Conservation (phyloP, 2,329 filamentous ascomycete species). For the Ceratocystiopsis sp. region DNA sequence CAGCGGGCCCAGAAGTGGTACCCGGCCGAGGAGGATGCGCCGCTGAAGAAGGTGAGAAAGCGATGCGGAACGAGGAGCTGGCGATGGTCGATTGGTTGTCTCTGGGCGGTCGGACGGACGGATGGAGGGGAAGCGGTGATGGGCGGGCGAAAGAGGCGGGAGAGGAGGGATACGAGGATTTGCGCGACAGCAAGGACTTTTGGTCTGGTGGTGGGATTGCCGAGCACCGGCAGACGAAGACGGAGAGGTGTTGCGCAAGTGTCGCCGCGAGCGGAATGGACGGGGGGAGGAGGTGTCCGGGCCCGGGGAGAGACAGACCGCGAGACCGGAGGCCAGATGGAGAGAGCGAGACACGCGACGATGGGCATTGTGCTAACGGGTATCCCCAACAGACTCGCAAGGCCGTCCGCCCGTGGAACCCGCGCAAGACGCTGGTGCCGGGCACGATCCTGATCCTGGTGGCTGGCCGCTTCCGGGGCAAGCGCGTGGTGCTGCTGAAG, state of each 20-base stretch:
- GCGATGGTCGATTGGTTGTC: background rate
- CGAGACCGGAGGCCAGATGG: background rate
- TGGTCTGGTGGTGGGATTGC: too few relatives aligned
- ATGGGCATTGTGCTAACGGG: slow-evolving; percentile 13
- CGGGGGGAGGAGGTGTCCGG: too few relatives aligned
- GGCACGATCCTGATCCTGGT: slow-evolving; percentile 97
- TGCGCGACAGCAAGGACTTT: too few relatives aligned
- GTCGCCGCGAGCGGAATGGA: too few relatives aligned
- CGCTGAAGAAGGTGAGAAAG: slow-evolving; percentile 82
- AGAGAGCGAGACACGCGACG: too few relatives aligned
- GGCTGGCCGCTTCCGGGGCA: slow-evolving; percentile 98
- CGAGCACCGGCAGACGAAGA: too few relatives aligned
- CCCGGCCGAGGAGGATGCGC: slow-evolving; percentile 77
- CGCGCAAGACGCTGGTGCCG: slow-evolving; percentile 78
- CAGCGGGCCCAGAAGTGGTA: slow-evolving; percentile 99
- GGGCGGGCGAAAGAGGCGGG: too few relatives aligned
- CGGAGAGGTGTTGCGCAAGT: too few relatives aligned
- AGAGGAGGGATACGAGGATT: too few relatives aligned
- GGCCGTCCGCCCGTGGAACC: slow-evolving; percentile 70
- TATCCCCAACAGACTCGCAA: slow-evolving; percentile 64
- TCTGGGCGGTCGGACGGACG: background rate
- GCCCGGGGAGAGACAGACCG: background rate
- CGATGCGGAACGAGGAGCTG: background rate
- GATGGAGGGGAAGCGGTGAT: background rate
- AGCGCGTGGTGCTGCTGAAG: slow-evolving; percentile 99